Percentiles rank a stretch among this genome's conserved stretches.
Conservation (phyloP, 768 basidiomycete genomes). For the Leccinum variicolor region DNA sequence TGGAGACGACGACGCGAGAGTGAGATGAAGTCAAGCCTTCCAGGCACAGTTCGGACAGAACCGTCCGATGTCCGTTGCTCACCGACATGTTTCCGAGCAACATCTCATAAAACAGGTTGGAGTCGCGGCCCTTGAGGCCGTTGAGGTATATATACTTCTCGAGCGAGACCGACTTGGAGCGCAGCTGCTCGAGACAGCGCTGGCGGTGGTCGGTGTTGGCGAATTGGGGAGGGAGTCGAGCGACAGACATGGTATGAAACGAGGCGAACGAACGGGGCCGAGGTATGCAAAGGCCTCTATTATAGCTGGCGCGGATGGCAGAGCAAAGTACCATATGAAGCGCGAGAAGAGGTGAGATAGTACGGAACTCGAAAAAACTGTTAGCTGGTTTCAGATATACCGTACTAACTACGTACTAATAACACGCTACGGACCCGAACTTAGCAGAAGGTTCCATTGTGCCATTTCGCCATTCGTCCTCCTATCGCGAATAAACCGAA, state of each 20-base stretch:
- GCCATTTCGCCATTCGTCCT: too few relatives aligned
- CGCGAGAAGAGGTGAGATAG: background rate
- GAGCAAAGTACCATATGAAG: slow-evolving; percentile 7
- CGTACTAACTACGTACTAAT: too few relatives aligned
- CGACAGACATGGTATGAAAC: slow-evolving; percentile 26
- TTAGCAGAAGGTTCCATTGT: too few relatives aligned
- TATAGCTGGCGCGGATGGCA: background rate
- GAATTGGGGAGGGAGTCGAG: slow-evolving; percentile 48
- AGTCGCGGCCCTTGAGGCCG: slow-evolving; percentile 59
- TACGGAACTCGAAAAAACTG: background rate
- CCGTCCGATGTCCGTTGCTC: slow-evolving; percentile 9
- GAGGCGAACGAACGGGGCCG: background rate
- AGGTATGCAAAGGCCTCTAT: background rate
- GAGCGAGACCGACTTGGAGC: slow-evolving; percentile 51
- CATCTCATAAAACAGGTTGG: slow-evolving; percentile 64
- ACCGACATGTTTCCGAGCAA: slow-evolving; percentile 59
- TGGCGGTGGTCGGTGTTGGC: slow-evolving; percentile 49
- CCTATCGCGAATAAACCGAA: too few relatives aligned
- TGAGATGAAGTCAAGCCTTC: background rate
- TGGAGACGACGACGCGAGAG: background rate
- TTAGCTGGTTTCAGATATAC: background rate
- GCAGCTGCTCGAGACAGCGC: slow-evolving; percentile 55
- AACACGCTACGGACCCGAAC: too few relatives aligned
- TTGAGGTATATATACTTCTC: slow-evolving; percentile 73
- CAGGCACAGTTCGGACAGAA: background rate